Base-by-base conservation (phyloP, 371 early-diverging fungal species). In the Rhizopus stolonifer region DNA sequence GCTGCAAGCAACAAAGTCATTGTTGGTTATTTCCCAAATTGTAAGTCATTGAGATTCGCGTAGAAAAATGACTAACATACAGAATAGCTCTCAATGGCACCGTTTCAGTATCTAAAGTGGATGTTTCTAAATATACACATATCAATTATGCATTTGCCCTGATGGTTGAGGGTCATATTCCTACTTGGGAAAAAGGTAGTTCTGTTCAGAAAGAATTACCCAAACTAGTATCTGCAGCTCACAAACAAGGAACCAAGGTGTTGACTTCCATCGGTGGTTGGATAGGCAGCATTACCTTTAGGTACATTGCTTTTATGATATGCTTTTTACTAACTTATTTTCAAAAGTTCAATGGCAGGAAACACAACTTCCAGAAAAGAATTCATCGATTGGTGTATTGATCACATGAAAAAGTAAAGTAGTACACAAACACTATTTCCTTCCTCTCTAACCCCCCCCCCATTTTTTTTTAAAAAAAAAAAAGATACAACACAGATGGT, bases 231-330 rank as follows among this genome's bases (percentile, higher is more conserved):
- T 61, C 52, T 8, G 61, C 64, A 22, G 86, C 84, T 6, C 84
- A 77, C 50, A 61, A 62, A 14, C 52, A 62, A 6, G 57, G 61
- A 6, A 57, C 70, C 54, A 86, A 86, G 50, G 69, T 84, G 0
- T 54, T 80, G 0, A 52, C 82, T 10, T 74, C 79, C 5, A 44
- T 84, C 21, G 87, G 93, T 43, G 93, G 93, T 1, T 91, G 90
- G 87, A 79, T 81, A 21, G 89, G 87, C 15, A 83, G 85, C 21
- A 59, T 79, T 21, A 62, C 69, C 13, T 87, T 89, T 61, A 81
- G 81, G 83, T 54, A 64, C 18, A n/a, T 1, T 2, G 8, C 18
- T 13, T 8, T 14, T 15, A 10, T 34, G 34, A 9, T 0, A 1
- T 45, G 19, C 9, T 9, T 5, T 32, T 0, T 25, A 1, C 15